Percentiles rank a stretch among this genome's conserved stretches.
Conservation (phyloP, 2,329 filamentous ascomycete genomes). For the Chaetomium sp. region DNA sequence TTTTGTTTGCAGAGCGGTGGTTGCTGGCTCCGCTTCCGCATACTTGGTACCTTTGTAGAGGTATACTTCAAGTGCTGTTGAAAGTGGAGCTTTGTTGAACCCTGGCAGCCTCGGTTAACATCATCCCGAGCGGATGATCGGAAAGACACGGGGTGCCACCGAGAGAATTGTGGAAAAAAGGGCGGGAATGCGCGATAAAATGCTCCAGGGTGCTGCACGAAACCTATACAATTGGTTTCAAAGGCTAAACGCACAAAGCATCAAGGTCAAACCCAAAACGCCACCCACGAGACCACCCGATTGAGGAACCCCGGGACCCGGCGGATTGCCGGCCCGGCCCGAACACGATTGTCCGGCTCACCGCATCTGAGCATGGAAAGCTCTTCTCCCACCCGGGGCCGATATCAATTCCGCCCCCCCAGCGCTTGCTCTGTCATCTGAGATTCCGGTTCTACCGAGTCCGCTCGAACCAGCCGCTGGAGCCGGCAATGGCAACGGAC, state of each 20-base stretch:
- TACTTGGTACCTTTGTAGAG: no score
- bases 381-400: neutral
- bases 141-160: conserved; percentile 24
- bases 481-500: conserved; percentile 86
- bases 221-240: conserved; percentile 13
- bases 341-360: conserved; percentile 12
- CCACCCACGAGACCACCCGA: conserved; percentile 19
- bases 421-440: neutral
- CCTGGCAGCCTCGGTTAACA: conserved; percentile 26
- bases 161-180: conserved; percentile 1
- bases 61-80: neutral
- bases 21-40: neutral
- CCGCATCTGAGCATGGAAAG: conserved; percentile 14
- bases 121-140: conserved; percentile 23
- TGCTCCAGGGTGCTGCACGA: neutral
- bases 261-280: conserved; percentile 23
- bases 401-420: neutral
- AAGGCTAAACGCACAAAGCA: conserved; percentile 14
- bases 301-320: neutral
- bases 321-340: conserved; percentile 6
- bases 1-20: neutral
- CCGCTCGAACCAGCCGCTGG: conserved; percentile 88
- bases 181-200: conserved; percentile 15
- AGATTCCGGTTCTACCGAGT: conserved; percentile 60
- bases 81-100: conserved; percentile 35